Conservation (phyloP, 495 filamentous ascomycete genomes). For the Aspergillus asperescens region DNA sequence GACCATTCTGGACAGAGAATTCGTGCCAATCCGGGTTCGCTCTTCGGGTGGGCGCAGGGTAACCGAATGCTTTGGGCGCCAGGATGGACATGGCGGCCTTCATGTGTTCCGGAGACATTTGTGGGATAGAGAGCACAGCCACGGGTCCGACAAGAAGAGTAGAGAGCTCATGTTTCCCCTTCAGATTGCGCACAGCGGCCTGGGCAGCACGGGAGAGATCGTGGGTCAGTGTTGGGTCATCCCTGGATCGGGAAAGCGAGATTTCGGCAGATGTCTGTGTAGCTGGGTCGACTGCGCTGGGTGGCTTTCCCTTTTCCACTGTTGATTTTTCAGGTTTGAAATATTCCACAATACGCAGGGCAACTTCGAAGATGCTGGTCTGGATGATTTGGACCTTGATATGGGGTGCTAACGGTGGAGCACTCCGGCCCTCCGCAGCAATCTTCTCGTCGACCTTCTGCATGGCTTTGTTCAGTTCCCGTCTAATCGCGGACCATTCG, state of each 20-base stretch:
- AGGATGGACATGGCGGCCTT: slow-evolving; percentile 72
- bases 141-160: slow-evolving; percentile 77
- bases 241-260: slow-evolving; percentile 27
- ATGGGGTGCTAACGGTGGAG: slow-evolving; percentile 43
- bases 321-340: slow-evolving; percentile 56
- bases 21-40: slow-evolving; percentile 79
- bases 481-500: slow-evolving; percentile 83
- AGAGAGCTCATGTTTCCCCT: slow-evolving; percentile 58
- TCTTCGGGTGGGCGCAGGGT: slow-evolving; percentile 69
- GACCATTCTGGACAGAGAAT: slow-evolving; percentile 62
- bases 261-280: slow-evolving; percentile 41
- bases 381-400: slow-evolving; percentile 78
- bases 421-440: slow-evolving; percentile 39
- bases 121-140: slow-evolving; percentile 72
- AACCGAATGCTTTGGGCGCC: slow-evolving; percentile 60
- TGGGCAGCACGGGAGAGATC: slow-evolving; percentile 69
- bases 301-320: neutral
- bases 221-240: slow-evolving; percentile 59
- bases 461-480: slow-evolving; percentile 70
- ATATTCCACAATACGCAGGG: slow-evolving; percentile 79
- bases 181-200: slow-evolving; percentile 48
- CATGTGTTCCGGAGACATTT: slow-evolving; percentile 75
- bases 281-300: slow-evolving; percentile 9
- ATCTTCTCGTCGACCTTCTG: slow-evolving; percentile 58
- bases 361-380: slow-evolving; percentile 81